These are phyloP conservation scores for Viola odorata DNA, from an alignment of 345 rosid species.

Conservation along the genomic window DNA sequence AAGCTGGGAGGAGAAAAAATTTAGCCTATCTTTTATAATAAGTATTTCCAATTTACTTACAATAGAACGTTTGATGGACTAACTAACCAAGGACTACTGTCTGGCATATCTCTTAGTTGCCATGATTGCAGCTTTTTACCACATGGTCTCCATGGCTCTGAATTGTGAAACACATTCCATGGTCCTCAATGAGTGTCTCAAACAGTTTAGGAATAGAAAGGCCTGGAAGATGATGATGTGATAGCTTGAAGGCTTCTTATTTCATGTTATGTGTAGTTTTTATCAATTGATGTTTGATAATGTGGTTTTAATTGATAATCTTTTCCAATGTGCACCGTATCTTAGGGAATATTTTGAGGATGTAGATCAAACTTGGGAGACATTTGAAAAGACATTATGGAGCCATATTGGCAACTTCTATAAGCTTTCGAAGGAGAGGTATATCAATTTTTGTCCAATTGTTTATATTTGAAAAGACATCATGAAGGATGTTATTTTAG, in stretches of 20 bases:
- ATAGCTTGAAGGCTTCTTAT: not conserved
- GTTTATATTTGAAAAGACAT: too few relatives aligned
- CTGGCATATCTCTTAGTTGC: too few relatives aligned
- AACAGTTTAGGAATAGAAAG: too few relatives aligned
- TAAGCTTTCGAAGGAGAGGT: slow-evolving; percentile 97
- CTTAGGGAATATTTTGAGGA: slow-evolving; percentile 97
- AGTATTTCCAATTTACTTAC: too few relatives aligned
- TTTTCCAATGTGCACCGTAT: slow-evolving; percentile 7
- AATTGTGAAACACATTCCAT: too few relatives aligned
- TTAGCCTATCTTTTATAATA: too few relatives aligned
- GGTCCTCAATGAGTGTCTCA: too few relatives aligned
- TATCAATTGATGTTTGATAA: slow-evolving; percentile 11
- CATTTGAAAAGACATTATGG: slow-evolving; percentile 96
- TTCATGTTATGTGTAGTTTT: not conserved
- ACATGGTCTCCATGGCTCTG: too few relatives aligned
- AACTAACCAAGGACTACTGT: too few relatives aligned
- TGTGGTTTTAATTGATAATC: slow-evolving; percentile 8
- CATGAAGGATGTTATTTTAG: not conserved
- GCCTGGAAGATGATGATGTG: not conserved
- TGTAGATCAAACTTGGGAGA: slow-evolving; percentile 94
- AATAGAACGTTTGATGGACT: too few relatives aligned
- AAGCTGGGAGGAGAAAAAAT: too few relatives aligned
- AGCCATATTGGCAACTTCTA: slow-evolving; percentile 70
- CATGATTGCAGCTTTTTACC: too few relatives aligned
- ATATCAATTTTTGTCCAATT: slow-evolving; percentile 7